A percentile compares a stretch with the other conserved stretches of the same genome.
These are phyloP conservation scores for Kluyveromyces nonfermentans DNA, from an alignment of 805 yeast genomes.

Conservation along the genomic window DNA sequence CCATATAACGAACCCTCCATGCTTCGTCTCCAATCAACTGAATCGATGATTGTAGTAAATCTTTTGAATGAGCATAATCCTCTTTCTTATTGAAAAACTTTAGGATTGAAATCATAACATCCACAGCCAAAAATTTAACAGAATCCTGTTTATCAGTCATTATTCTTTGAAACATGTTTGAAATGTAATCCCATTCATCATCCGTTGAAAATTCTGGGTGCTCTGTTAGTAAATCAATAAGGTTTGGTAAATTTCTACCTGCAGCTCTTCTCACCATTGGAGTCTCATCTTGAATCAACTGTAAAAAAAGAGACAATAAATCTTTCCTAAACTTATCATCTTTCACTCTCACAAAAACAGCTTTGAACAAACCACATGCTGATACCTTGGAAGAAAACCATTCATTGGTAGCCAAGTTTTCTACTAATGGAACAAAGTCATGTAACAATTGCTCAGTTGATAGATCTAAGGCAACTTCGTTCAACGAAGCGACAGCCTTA, in stretches of 20 bases:
- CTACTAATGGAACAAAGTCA: constrained; percentile 66
- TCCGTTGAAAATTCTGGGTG: constrained; percentile 38
- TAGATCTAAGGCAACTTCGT: constrained; percentile 56
- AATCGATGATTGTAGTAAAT: constrained; percentile 54
- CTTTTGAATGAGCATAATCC: constrained; percentile 51
- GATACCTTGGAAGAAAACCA: constrained; percentile 95
- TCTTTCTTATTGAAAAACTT: constrained; percentile 51
- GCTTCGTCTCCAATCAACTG: constrained; percentile 77
- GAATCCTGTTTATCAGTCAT: constrained; percentile 88
- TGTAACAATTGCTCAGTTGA: constrained; percentile 53
- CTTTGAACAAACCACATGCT: constrained; percentile 77
- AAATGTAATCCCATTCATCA: constrained; percentile 66
- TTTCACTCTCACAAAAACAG: constrained; percentile 49
- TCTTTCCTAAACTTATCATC: constrained; percentile 46
- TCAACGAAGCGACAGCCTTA: constrained; percentile 81
- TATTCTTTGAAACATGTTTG: constrained; percentile 72
- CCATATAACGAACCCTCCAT: constrained; percentile 98
- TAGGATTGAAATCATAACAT: constrained; percentile 75
- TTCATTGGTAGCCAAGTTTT: constrained; percentile 71
- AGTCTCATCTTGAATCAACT: constrained; percentile 77
- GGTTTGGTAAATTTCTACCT: constrained; percentile 69
- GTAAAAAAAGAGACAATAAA: constrained; percentile 56
- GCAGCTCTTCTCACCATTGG: constrained; percentile 98
- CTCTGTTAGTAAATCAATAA: constrained; percentile 52
- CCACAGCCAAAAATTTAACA: constrained; percentile 83